Evolutionary conservation across 352 stramenopile genomes (phyloP), one percentile per base, ranked within the genome.

Genomic region (Phytopythium helicoides): DNA sequence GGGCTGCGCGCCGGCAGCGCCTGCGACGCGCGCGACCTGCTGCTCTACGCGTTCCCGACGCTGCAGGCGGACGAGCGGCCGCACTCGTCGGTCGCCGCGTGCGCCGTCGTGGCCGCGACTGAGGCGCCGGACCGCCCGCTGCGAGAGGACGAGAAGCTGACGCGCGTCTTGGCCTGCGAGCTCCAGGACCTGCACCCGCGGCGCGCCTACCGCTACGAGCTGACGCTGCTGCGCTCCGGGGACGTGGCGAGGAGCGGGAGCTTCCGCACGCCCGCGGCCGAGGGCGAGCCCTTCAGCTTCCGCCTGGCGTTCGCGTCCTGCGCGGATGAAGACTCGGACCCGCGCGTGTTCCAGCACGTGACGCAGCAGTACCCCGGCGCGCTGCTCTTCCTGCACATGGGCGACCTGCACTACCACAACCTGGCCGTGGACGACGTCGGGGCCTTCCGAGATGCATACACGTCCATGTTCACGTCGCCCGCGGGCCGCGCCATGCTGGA

Each of bases 371-470:
- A 87, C 21, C 40, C 40, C 11, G 40, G 22, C 3, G 66, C 87
- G 40, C 61, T 95, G 10, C 78, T 96, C 41, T 95, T 96, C 53
- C 60, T 96, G 54, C 87, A 95, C 66, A 95, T 87, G 64, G 87
- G 87, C 38, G 87, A 96, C 52, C 58, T 95, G 14, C 85, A 95
- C 56, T 96, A 96, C 60, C 80, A 90, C 48, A 91, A 95, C 58
- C 60, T 95, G 16, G 69, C 67, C 0, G 66, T 79, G 22, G 82
- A 96, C 54, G 69, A 92, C 54, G 64, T 86, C 0, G 31, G 57
- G 11, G 58, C 46, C 9, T 95, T 92, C 52, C 71, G 82, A 31
- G 38, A 59, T 39, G 81, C 74, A 10, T 95, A 90, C 45, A 45
- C 86, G 50, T 86, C 71, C 22, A 73, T 95, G 11, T 90, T 94